Conservation (phyloP, 306 rosid species). For the Inga oerstediana region DNA sequence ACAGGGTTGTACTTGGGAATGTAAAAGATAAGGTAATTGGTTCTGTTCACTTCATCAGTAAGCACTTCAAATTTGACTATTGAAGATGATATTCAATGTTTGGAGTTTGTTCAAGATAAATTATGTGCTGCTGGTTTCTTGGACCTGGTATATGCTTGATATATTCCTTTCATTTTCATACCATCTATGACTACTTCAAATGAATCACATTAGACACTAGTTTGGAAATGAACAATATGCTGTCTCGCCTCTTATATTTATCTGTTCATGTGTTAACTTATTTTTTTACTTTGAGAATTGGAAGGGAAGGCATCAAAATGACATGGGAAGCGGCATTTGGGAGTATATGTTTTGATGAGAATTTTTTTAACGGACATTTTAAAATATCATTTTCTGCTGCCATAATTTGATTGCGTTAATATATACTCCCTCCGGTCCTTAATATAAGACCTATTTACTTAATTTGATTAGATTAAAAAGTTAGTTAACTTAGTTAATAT, state of each 20-base stretch:
- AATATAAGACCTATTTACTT: too few species aligned
- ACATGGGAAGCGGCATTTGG: not conserved
- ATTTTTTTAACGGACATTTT: slow-evolving; percentile 3
- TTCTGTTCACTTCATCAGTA: slow-evolving; percentile 26
- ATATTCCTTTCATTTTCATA: slow-evolving; percentile 4
- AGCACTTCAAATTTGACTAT: slow-evolving; percentile 20
- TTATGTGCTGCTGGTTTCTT: slow-evolving; percentile 8
- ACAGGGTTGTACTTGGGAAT: slow-evolving; percentile 80
- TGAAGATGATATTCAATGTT: slow-evolving; percentile 19
- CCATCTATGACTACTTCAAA: not conserved
- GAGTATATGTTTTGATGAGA: not conserved
- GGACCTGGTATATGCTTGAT: slow-evolving; percentile 15
- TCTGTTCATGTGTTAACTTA: not conserved
- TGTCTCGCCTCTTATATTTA: not conserved
- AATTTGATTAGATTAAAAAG: too few species aligned
- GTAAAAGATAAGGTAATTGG: slow-evolving; percentile 79
- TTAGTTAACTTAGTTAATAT: too few species aligned
- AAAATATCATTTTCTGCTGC: not conserved
- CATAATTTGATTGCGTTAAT: not conserved
- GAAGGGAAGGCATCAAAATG: not conserved
- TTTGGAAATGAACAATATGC: slow-evolving; percentile 22
- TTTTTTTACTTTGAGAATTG: not conserved
- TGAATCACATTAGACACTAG: not conserved
- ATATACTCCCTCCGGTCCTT: not conserved
- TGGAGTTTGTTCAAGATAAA: slow-evolving; percentile 21